These are phyloP conservation scores for Saturnispora besseyi DNA, from an alignment of 805 yeast species.

Conservation along the genomic window DNA sequence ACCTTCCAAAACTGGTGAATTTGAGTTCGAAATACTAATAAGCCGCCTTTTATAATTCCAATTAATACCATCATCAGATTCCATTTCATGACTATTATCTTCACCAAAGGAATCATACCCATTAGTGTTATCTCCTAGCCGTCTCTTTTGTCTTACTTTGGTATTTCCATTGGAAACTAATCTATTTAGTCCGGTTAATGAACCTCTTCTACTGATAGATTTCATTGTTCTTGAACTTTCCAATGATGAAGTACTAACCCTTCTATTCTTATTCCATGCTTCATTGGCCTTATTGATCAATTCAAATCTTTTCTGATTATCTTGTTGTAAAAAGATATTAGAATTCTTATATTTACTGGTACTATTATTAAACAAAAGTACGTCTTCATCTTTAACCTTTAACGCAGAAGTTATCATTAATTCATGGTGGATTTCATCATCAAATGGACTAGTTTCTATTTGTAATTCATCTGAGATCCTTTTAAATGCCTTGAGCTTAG, in stretches of 20 bases:
- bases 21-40: conserved; percentile 9
- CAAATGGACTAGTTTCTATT: conserved; percentile 28
- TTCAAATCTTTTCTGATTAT: conserved; percentile 25
- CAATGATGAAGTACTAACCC: conserved; percentile 13
- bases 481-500: conserved; percentile 29
- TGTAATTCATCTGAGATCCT: conserved; percentile 28
- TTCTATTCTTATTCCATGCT: conserved; percentile 27
- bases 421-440: conserved; percentile 30
- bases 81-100: neutral
- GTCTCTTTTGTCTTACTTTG: conserved; percentile 2
- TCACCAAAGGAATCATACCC: neutral
- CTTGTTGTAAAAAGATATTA: conserved; percentile 12
- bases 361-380: neutral
- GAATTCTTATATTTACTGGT: conserved; percentile 1
- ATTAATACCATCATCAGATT: conserved; percentile 6
- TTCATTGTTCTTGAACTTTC: conserved; percentile 7
- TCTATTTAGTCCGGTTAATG: neutral
- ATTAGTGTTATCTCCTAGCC: neutral
- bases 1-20: conserved; percentile 12
- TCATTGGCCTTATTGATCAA: conserved; percentile 29
- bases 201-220: conserved; percentile 8
- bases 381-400: conserved; percentile 16
- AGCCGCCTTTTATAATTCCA: conserved; percentile 11
- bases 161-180: neutral
- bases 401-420: conserved; percentile 26